Conservation (phyloP, 2,329 filamentous ascomycete species). For the Sclerotinia trifoliorum region DNA sequence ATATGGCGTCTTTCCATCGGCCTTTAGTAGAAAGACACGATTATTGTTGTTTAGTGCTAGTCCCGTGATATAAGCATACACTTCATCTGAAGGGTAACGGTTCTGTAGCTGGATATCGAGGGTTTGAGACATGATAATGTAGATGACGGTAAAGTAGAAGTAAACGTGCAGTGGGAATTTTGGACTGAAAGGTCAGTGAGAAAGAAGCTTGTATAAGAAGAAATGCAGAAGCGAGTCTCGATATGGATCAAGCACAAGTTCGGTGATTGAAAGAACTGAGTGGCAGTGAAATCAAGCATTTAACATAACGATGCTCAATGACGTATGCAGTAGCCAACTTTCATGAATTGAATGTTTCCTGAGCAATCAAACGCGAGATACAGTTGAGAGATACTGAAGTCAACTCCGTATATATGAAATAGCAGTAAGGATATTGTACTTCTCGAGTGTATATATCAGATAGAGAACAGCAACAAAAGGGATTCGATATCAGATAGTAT, state of each 20-base stretch:
- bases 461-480: not conserved
- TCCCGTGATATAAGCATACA: conserved; percentile 72
- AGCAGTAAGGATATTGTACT: not conserved
- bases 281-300: not conserved
- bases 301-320: conserved; percentile 12
- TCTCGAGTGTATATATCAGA: not conserved
- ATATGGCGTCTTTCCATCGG: conserved; percentile 65
- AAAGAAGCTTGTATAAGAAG: not conserved
- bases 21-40: conserved; percentile 59
- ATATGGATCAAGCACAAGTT: not conserved
- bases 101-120: conserved; percentile 65
- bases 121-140: conserved; percentile 21
- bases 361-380: not conserved
- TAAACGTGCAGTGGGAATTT: not conserved
- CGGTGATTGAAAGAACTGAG: not conserved
- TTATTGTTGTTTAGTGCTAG: conserved; percentile 58
- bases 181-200: not conserved
- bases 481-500: too few species aligned
- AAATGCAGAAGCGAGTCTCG: not conserved
- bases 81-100: conserved; percentile 57
- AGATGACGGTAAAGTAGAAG: not conserved
- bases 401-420: not conserved
- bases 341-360: not conserved
- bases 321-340: conserved; percentile 8
- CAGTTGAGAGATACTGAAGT: not conserved